Conservation (phyloP, 2,329 filamentous ascomycete species). For the Didymella glomerata region DNA sequence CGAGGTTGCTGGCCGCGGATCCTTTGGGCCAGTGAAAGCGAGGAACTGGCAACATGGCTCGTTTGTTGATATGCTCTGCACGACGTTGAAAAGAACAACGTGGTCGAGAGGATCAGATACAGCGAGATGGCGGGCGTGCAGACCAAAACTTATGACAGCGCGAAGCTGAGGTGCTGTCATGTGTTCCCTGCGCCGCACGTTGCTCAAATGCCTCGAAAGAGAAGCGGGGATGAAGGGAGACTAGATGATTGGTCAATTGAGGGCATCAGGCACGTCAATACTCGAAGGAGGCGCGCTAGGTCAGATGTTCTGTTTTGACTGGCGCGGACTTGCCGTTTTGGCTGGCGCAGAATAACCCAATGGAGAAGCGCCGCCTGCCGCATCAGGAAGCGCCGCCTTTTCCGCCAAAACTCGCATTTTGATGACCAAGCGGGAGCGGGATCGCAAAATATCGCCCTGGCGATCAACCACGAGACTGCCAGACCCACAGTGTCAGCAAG, state of each 20-base stretch:
- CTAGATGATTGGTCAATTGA: background rate
- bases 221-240: background rate
- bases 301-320: background rate
- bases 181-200: background rate
- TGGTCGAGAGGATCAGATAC: background rate
- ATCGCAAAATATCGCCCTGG: background rate
- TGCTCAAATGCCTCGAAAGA: background rate
- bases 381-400: background rate
- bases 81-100: background rate
- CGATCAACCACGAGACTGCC: background rate
- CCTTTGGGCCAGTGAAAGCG: background rate
- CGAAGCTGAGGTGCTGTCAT: background rate
- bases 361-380: background rate
- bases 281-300: background rate
- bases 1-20: background rate
- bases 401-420: background rate
- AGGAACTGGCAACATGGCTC: background rate
- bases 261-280: background rate
- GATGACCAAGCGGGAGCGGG: background rate
- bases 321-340: background rate
- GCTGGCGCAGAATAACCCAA: background rate
- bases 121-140: background rate
- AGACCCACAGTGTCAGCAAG: background rate
- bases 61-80: background rate
- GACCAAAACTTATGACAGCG: background rate